phyloP scores from a whole-genome alignment of 2,329 filamentous ascomycete species.

The Fusarium heterosporum region DNA sequence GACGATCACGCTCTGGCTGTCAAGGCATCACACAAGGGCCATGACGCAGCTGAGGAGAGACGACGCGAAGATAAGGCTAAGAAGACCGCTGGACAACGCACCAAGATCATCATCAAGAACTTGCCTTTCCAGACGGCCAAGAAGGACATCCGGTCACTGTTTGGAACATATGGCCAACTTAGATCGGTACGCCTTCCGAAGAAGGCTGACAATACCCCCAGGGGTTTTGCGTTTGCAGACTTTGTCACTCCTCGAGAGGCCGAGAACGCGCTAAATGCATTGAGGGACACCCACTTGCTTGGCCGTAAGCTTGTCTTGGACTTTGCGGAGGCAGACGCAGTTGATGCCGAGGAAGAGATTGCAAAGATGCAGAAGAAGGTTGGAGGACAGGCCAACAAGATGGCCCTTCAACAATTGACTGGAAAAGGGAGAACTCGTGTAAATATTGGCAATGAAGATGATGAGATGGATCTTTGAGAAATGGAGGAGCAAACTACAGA shows the following conservation, averaged over 20 bases:
- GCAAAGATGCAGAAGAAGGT: conserved; percentile 98
- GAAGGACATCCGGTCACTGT: conserved; percentile 88
- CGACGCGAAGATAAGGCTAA: conserved; percentile 85
- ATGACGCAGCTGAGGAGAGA: conserved; percentile 88
- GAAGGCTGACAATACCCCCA: conserved; percentile 89
- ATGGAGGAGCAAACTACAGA: conserved; percentile 35
- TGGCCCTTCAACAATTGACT: conserved; percentile 89
- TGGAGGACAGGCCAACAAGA: conserved; percentile 88
- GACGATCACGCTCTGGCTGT: conserved; percentile 88
- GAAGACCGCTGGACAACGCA: conserved; percentile 79
- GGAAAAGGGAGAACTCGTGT: conserved; percentile 88
- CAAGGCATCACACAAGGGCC: conserved; percentile 86
- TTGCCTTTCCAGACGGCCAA: conserved; percentile 95
- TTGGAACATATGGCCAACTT: conserved; percentile 91
- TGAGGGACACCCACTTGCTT: conserved; percentile 92
- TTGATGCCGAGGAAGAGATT: conserved; percentile 96
- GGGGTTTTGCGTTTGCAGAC: conserved; percentile 97
- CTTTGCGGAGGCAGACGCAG: conserved; percentile 87
- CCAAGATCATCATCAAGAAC: conserved; percentile 98
- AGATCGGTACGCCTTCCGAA: conserved; percentile 93
- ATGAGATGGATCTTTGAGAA: conserved; percentile 59
- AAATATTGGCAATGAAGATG: conserved; percentile 80
- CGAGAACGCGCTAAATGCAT: conserved; percentile 86
- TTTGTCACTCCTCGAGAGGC: conserved; percentile 94
- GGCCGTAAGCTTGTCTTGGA: conserved; percentile 91